Percentiles rank a stretch among this genome's conserved stretches.
Conservation (phyloP, 805 yeast species). For the Candida boidinii region DNA sequence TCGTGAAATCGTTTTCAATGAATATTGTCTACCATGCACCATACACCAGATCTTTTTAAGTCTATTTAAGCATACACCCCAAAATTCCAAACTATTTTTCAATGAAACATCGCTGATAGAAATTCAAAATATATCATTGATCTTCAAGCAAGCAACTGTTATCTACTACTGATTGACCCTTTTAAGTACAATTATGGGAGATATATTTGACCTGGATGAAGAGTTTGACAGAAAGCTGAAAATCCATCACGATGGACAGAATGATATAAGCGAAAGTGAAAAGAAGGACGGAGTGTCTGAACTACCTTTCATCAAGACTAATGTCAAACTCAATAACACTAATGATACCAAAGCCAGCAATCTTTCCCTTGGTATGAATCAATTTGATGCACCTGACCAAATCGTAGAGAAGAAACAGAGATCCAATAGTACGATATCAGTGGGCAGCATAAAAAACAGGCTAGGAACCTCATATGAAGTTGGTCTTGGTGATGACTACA, state of each 20-base stretch:
- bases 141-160: too few species aligned
- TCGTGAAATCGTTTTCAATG: too few species aligned
- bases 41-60: too few species aligned
- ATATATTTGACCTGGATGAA: conserved; percentile 21
- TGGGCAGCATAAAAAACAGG: conserved; percentile 23
- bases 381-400: too few species aligned
- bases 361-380: too few species aligned
- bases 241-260: neutral
- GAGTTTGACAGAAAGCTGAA: conserved; percentile 8
- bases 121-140: too few species aligned
- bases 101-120: too few species aligned
- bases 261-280: conserved; percentile 1
- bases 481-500: conserved; percentile 31
- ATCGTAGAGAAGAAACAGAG: conserved; percentile 18
- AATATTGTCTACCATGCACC: too few species aligned
- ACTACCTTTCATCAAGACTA: neutral
- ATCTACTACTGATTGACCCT: too few species aligned
- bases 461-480: conserved; percentile 44
- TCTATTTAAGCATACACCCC: too few species aligned
- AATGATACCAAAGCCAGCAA: neutral
- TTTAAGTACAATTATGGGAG: conserved; percentile 10
- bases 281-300: neutral
- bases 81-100: too few species aligned
- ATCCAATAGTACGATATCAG: conserved; percentile 22
- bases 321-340: neutral